Percentiles rank a stretch among this genome's conserved stretches.
Conservation (phyloP, 1,284 basidiomycete genomes). For the Ustilago crameri region DNA sequence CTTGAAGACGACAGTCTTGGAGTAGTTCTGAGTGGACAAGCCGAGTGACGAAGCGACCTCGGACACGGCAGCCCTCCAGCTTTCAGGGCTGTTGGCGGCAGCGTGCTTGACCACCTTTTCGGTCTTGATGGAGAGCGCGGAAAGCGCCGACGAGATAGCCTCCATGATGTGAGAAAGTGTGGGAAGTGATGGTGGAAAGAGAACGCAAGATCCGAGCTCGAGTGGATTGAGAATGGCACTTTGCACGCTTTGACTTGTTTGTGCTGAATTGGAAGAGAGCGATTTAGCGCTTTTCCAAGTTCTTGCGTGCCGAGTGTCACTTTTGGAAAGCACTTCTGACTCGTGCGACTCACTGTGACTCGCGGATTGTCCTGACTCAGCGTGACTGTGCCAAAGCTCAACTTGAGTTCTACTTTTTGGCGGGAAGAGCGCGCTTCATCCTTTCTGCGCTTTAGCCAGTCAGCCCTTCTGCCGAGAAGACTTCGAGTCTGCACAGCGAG, state of each 20-base stretch:
- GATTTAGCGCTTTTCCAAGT: conserved; percentile 2
- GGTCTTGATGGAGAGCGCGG: conserved; percentile 52
- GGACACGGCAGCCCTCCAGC: conserved; percentile 49
- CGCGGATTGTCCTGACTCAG: conserved; percentile 18
- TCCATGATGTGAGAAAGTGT: conserved; percentile 24
- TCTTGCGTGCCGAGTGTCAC: conserved; percentile 43
- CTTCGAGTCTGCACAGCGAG: conserved; percentile 1
- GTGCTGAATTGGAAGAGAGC: too few species aligned
- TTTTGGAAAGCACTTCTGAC: conserved; percentile 24
- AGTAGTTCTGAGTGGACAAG: conserved; percentile 35
- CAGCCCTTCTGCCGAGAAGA: neutral
- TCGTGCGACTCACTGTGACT: conserved; percentile 19
- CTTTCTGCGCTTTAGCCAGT: neutral
- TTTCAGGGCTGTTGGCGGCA: conserved; percentile 52
- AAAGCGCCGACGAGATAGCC: conserved; percentile 51
- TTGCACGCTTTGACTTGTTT: too few species aligned
- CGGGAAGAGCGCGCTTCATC: too few species aligned
- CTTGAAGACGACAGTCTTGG: conserved; percentile 86
- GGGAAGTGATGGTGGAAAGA: neutral
- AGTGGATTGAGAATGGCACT: too few species aligned
- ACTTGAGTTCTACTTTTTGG: too few species aligned
- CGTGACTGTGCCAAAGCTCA: conserved; percentile 12
- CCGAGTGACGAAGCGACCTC: conserved; percentile 43
- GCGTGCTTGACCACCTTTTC: conserved; percentile 57
- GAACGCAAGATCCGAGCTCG: neutral